Evolutionary conservation across 164 flowering plant species (phyloP).

Genomic region (Kingdonia uniflora): DNA sequence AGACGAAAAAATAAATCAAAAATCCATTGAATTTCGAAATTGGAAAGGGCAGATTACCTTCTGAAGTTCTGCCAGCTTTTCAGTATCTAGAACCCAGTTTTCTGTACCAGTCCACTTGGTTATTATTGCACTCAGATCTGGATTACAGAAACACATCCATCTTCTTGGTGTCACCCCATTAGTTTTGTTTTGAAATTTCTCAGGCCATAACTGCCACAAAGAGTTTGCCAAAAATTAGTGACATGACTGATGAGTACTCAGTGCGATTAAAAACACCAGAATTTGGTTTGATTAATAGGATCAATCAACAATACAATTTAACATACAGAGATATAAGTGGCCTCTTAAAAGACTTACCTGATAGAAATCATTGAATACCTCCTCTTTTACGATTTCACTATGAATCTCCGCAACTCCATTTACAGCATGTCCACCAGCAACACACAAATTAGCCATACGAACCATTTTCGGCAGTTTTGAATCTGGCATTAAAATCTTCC

Average conservation of each 20-base stretch:
- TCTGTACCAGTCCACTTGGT: conserved; percentile 73
- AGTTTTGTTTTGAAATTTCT: conserved; percentile 92
- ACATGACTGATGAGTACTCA: neutral
- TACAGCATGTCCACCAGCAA: conserved; percentile 91
- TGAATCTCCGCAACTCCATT: conserved; percentile 99
- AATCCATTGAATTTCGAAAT: too few species aligned
- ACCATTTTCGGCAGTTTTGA: conserved; percentile 55
- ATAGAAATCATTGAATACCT: conserved; percentile 78
- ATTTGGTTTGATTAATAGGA: too few species aligned
- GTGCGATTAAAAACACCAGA: neutral
- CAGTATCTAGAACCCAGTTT: conserved; percentile 72
- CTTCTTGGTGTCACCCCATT: conserved; percentile 97
- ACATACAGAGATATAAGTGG: neutral
- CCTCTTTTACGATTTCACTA: conserved; percentile 84
- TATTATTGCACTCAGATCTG: conserved; percentile 56
- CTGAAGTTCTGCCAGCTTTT: conserved; percentile 59
- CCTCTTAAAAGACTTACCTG: conserved; percentile 29
- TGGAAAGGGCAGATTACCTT: conserved; percentile 51
- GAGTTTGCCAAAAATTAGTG: conserved; percentile 1
- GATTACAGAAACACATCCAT: conserved; percentile 91
- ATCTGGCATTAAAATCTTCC: conserved; percentile 27
- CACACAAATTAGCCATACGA: conserved; percentile 94
- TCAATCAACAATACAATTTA: neutral
- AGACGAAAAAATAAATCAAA: conserved; percentile 2
- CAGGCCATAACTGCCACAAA: conserved; percentile 78